These are phyloP conservation scores for Exophiala spinifera DNA, from an alignment of 2,329 filamentous ascomycete genomes.

Conservation along the genomic window DNA sequence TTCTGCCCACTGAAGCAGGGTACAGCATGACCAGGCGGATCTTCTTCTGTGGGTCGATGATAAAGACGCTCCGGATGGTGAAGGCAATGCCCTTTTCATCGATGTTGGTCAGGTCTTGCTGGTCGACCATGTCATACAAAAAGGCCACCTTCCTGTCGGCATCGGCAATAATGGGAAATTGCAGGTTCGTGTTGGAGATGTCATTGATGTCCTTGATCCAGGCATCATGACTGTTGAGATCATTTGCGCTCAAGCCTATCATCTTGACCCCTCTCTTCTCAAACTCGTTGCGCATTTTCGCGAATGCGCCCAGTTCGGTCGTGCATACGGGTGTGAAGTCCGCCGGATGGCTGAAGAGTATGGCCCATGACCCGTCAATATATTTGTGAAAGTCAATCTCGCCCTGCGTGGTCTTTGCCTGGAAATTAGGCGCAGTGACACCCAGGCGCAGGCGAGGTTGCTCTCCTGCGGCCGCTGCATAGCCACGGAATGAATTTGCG, in stretches of 20 bases:
- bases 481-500: slow-evolving; percentile 2
- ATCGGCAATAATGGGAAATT: slow-evolving; percentile 79
- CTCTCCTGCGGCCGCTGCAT: slow-evolving; percentile 13
- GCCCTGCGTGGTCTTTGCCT: slow-evolving; percentile 63
- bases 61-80: slow-evolving; percentile 91
- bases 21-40: slow-evolving; percentile 91
- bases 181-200: slow-evolving; percentile 66
- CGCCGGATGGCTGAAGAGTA: slow-evolving; percentile 68
- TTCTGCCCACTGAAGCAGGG: slow-evolving; percentile 84
- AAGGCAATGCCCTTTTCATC: slow-evolving; percentile 81
- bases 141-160: slow-evolving; percentile 74
- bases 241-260: slow-evolving; percentile 85
- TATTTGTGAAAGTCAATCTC: slow-evolving; percentile 68
- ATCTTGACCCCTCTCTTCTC: slow-evolving; percentile 83
- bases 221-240: slow-evolving; percentile 73
- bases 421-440: slow-evolving; percentile 64
- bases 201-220: slow-evolving; percentile 91
- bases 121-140: slow-evolving; percentile 78
- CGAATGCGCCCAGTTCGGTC: slow-evolving; percentile 89
- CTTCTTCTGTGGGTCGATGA: slow-evolving; percentile 91
- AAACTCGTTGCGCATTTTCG: slow-evolving; percentile 85
- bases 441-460: slow-evolving; percentile 61
- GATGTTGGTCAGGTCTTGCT: slow-evolving; percentile 77
- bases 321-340: slow-evolving; percentile 96
- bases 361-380: slow-evolving; percentile 65